Conservation (phyloP, 176 grass and related monocot genomes). For the Zea luxurians region DNA sequence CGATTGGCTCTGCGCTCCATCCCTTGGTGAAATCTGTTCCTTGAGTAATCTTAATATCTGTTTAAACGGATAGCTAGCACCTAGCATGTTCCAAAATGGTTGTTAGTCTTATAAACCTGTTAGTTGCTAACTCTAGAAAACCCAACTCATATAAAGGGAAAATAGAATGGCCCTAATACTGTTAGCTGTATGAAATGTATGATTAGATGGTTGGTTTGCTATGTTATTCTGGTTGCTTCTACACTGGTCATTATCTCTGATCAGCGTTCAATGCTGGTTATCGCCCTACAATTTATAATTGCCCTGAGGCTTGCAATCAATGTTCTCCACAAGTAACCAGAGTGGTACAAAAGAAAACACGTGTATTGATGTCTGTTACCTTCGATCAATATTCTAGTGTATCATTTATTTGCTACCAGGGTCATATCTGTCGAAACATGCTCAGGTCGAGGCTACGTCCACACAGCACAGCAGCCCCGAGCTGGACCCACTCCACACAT, state of each 20-base stretch:
- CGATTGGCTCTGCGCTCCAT: not conserved
- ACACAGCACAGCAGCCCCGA: not conserved
- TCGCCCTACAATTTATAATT: not conserved
- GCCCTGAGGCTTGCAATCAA: slow-evolving; percentile 8
- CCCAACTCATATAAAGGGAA: not conserved
- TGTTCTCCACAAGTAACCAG: not conserved
- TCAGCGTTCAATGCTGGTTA: not conserved
- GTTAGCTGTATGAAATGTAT: not conserved
- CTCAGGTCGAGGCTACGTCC: not conserved
- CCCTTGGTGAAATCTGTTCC: not conserved
- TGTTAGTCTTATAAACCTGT: not conserved
- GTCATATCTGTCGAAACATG: not conserved
- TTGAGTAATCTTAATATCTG: not conserved
- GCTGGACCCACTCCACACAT: not conserved
- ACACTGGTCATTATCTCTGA: not conserved
- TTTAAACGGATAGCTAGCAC: not conserved
- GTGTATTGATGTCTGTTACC: not conserved
- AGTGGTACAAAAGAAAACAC: not conserved
- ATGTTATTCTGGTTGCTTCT: not conserved
- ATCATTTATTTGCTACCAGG: not conserved
- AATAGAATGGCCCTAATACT: not conserved
- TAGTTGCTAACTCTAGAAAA: not conserved
- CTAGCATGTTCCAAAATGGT: not conserved
- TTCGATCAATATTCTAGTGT: not conserved
- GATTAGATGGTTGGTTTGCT: slow-evolving; percentile 14